phyloP scores from a whole-genome alignment of 2,329 filamentous ascomycete species.

The Apiospora sp. region DNA sequence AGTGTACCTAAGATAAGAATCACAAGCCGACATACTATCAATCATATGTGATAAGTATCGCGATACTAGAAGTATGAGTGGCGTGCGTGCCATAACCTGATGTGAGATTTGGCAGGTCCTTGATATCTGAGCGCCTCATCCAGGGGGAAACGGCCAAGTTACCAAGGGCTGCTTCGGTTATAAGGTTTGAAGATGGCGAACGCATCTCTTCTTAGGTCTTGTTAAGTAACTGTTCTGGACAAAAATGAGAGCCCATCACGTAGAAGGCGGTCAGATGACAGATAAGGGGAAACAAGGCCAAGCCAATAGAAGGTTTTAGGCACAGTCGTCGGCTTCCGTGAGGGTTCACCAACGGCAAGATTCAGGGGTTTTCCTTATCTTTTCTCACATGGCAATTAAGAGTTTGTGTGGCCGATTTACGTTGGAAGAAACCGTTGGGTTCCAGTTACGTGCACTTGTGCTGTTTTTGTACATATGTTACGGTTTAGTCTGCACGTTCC shows the following conservation, averaged over 20 bases:
- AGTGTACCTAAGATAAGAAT: neutral
- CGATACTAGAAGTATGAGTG: neutral
- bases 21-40: neutral
- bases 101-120: neutral
- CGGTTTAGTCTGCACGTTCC: neutral
- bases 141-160: neutral
- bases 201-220: neutral
- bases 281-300: neutral
- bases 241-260: neutral
- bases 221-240: neutral
- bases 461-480: neutral
- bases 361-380: neutral
- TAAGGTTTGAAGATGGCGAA: neutral
- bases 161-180: neutral
- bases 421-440: neutral
- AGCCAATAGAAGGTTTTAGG: slow-evolving; percentile 1
- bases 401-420: neutral
- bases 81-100: neutral
- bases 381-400: neutral
- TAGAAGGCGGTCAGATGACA: neutral
- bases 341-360: neutral
- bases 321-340: slow-evolving; percentile 9
- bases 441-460: neutral
- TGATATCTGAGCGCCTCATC: neutral
- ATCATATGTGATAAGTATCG: neutral